These are phyloP conservation scores for Tolypocladium amazonense DNA, from an alignment of 2,329 filamentous ascomycete species.

Conservation along the genomic window DNA sequence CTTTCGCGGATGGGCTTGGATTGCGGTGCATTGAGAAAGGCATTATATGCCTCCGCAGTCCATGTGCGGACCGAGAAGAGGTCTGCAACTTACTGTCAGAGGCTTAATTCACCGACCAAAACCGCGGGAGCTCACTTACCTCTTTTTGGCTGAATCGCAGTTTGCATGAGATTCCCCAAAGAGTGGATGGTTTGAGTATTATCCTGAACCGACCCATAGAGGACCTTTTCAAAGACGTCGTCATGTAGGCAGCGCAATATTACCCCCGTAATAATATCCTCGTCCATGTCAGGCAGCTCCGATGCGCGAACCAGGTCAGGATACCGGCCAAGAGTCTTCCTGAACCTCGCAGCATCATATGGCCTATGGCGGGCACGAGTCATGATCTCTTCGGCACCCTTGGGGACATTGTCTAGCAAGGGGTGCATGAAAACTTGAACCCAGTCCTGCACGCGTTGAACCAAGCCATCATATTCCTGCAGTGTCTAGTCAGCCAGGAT, in stretches of 20 bases:
- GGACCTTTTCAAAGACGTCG: not conserved
- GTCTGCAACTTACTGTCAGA: not conserved
- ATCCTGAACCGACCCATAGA: not conserved
- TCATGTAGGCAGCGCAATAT: not conserved
- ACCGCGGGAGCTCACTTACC: not conserved
- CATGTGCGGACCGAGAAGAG: not conserved
- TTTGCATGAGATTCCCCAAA: not conserved
- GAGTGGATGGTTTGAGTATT: not conserved
- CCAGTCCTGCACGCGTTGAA: not conserved
- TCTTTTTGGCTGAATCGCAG: not conserved
- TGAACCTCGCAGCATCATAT: not conserved
- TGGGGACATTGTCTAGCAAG: not conserved
- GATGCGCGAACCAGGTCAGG: not conserved
- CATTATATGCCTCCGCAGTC: not conserved
- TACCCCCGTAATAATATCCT: not conserved
- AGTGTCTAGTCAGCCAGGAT: not conserved
- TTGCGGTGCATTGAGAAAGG: not conserved
- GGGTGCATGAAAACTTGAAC: not conserved
- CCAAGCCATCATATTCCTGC: not conserved
- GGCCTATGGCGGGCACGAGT: not conserved
- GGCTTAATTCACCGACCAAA: too few species aligned
- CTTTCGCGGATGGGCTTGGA: not conserved
- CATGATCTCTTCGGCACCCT: not conserved
- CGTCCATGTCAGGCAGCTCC: not conserved
- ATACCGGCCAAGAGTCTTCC: not conserved